phyloP scores from a whole-genome alignment of 2,329 filamentous ascomycete genomes.

The Purpureocillium takamizusanense region DNA sequence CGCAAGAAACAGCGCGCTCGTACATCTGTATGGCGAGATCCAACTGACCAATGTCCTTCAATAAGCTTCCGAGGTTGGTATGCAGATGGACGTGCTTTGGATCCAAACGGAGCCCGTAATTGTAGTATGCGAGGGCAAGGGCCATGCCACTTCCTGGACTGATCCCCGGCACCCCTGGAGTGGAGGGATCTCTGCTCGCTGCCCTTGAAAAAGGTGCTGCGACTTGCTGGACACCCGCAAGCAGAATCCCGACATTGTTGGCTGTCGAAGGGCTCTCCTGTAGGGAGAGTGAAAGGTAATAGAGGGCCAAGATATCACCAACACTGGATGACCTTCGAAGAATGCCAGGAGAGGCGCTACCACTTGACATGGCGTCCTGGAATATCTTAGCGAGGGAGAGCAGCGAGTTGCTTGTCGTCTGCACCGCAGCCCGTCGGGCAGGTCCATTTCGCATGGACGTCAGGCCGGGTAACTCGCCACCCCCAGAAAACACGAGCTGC shows the following conservation, averaged over 20 bases:
- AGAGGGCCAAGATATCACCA: constrained; percentile 85
- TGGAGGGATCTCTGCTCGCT: constrained; percentile 8
- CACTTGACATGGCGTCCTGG: constrained; percentile 85
- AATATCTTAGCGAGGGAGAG: constrained; percentile 95
- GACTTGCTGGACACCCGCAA: constrained; percentile 83
- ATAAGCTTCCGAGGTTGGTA: constrained; percentile 87
- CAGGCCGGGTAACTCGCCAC: constrained; percentile 73
- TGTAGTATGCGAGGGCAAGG: constrained; percentile 86
- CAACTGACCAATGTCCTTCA: constrained; percentile 94
- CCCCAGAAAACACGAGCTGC: constrained; percentile 67
- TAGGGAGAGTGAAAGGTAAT: constrained; percentile 88
- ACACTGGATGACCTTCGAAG: constrained; percentile 64
- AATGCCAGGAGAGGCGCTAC: constrained; percentile 43
- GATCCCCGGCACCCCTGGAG: constrained; percentile 62
- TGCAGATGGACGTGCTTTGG: constrained; percentile 89
- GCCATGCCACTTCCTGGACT: constrained; percentile 78
- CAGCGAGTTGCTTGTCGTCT: constrained; percentile 91
- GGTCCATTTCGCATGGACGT: constrained; percentile 60
- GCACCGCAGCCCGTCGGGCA: constrained; percentile 70
- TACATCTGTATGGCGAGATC: constrained; percentile 94
- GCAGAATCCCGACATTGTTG: constrained; percentile 93
- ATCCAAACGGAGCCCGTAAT: constrained; percentile 84
- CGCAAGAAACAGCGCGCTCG: constrained; percentile 83
- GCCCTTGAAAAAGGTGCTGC: constrained; percentile 19
- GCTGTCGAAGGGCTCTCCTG: constrained; percentile 96